These are phyloP conservation scores for Mycena alexandri DNA, from an alignment of 768 basidiomycete genomes.

Conservation along the genomic window DNA sequence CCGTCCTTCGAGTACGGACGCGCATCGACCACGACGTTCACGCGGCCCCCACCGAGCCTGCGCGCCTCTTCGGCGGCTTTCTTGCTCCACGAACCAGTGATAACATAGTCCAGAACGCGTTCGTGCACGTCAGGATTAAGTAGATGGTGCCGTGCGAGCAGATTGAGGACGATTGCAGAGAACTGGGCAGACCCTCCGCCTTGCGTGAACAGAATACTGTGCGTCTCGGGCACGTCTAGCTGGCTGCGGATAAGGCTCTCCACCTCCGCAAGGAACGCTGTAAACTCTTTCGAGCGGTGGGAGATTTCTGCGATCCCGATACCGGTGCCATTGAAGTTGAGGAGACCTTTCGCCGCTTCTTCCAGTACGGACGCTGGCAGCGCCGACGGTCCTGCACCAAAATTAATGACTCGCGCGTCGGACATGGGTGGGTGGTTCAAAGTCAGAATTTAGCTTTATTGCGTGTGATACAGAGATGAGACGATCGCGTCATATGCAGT, in stretches of 20 bases:
- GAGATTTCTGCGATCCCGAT: slow-evolving; percentile 97
- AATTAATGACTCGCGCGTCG: slow-evolving; percentile 66
- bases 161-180: slow-evolving; percentile 91
- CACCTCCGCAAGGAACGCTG: slow-evolving; percentile 71
- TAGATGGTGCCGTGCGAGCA: slow-evolving; percentile 86
- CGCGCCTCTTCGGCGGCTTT: slow-evolving; percentile 88
- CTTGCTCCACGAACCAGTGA: slow-evolving; percentile 94
- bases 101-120: slow-evolving; percentile 84
- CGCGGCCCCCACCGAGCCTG: slow-evolving; percentile 69
- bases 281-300: slow-evolving; percentile 93
- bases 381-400: slow-evolving; percentile 96
- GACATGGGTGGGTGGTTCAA: slow-evolving; percentile 47
- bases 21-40: slow-evolving; percentile 81
- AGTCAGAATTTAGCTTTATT: slow-evolving; percentile 18
- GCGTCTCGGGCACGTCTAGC: slow-evolving; percentile 85
- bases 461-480: slow-evolving; percentile 22
- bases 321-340: slow-evolving; percentile 92
- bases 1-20: slow-evolving; percentile 71
- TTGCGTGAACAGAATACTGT: slow-evolving; percentile 92
- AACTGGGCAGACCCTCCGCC: slow-evolving; percentile 96
- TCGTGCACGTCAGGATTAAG: slow-evolving; percentile 72
- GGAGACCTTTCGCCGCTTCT: slow-evolving; percentile 85
- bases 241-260: slow-evolving; percentile 79
- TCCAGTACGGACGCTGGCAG: slow-evolving; percentile 87
- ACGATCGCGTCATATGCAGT: slow-evolving; percentile 26